phyloP scores from a whole-genome alignment of 176 grass and related monocot species.

The Melocanna baccifera region DNA sequence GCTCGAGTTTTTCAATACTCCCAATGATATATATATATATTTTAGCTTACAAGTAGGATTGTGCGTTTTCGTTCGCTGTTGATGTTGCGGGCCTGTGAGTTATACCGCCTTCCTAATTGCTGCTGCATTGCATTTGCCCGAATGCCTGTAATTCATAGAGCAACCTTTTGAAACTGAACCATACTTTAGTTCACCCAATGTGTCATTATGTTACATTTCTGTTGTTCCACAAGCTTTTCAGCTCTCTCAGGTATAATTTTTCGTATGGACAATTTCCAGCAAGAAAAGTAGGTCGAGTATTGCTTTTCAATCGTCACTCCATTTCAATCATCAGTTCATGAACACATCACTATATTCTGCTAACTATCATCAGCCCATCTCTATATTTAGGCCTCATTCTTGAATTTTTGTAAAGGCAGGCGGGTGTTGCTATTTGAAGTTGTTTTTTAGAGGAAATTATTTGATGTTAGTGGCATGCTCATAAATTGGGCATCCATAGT shows the following conservation, averaged over 20 bases:
- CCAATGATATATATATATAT: neutral
- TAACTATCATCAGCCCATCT: neutral
- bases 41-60: neutral
- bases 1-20: neutral
- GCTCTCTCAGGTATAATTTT: neutral
- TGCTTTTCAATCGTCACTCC: neutral
- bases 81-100: neutral
- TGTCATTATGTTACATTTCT: constrained; percentile 3
- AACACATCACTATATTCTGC: neutral
- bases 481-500: neutral
- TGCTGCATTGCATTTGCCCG: neutral
- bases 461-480: neutral
- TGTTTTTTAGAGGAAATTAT: neutral
- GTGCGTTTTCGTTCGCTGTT: neutral
- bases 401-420: neutral
- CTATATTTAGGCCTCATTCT: neutral
- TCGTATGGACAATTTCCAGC: neutral
- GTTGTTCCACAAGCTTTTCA: neutral
- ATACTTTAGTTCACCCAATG: neutral
- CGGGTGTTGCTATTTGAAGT: neutral
- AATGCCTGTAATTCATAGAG: neutral
- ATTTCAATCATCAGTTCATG: neutral
- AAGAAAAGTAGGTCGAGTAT: neutral
- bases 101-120: neutral
- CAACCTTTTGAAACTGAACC: constrained; percentile 14